Base-by-base conservation (phyloP, 495 filamentous ascomycete species). In the Podospora tetraspora region DNA sequence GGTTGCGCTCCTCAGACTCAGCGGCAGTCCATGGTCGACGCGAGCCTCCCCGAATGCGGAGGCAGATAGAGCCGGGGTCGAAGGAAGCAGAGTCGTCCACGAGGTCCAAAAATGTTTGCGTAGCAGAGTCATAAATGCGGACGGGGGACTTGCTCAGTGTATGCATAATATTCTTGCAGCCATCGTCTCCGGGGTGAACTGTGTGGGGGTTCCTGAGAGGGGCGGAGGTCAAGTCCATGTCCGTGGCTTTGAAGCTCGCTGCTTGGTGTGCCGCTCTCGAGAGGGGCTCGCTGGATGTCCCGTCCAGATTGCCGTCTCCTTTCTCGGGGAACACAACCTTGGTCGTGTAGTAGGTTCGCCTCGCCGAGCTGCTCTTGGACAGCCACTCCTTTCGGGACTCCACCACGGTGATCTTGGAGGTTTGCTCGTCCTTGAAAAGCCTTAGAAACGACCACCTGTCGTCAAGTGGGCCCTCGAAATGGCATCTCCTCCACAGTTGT, bases 331-430 rank as follows among this genome's bases (percentile, higher is more conserved):
- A 89, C 22, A 72, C 70, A 13, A 92, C 79, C 21, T 83, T 74
- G 6, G 87, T 86, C 6, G 79, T 87, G 75, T 93, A 93, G 75
- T 89, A 92, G 0, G 88, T 91, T 34, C 91, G 86, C 57, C 82
- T 79, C 64, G 88, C 85, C 34, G 82, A 86, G 69, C 87, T 90
- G 62, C 80, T 81, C 4, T 85, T 85, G 24, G 78, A 68, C 21
- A 82, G 82, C 88, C 89, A 93, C 76, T 94, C 91, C 34, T 87
- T 87, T 9, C 91, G 84, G 59, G 86, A 84, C 76, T 94, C 91
- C 9, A 91, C 73, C 59, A 92, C 90, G 59, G 84, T 81, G 19
- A 90, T 78, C 60, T 83, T 74, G 0, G 85, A 84, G 1, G 85
- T 88, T 11, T 74, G 70, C 69, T 94, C 89, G 66, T 93, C 88